These are phyloP conservation scores for Colletotrichum coccodes DNA, from an alignment of 2,329 filamentous ascomycete genomes.

Conservation along the genomic window DNA sequence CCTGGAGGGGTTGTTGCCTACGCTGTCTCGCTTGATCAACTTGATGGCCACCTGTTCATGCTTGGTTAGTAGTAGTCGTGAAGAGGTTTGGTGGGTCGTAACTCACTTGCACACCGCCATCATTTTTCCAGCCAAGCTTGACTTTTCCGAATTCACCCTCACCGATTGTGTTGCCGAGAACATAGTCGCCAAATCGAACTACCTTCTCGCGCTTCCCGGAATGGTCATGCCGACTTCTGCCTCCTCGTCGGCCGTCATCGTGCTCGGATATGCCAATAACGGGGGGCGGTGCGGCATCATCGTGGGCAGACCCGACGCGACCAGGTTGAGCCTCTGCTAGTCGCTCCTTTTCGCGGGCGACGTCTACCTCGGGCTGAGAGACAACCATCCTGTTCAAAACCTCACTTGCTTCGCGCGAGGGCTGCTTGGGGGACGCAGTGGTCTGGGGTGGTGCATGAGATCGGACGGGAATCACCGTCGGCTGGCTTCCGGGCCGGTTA, in stretches of 20 bases:
- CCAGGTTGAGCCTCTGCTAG: constrained; percentile 68
- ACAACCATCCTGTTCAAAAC: constrained; percentile 82
- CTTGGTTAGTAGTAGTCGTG: constrained; percentile 29
- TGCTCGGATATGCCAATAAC: constrained; percentile 54
- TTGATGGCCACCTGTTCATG: constrained; percentile 89
- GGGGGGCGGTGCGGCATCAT: constrained; percentile 57
- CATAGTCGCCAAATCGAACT: constrained; percentile 94
- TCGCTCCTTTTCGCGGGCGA: constrained; percentile 77
- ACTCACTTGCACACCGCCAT: constrained; percentile 51
- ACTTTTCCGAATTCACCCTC: constrained; percentile 99
- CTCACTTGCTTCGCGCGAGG: constrained; percentile 81
- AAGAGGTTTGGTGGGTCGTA: background rate
- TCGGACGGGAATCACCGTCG: constrained; percentile 56
- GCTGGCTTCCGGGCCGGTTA: constrained; percentile 44
- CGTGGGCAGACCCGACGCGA: constrained; percentile 46
- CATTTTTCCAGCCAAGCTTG: constrained; percentile 68
- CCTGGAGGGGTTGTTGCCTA: constrained; percentile 88
- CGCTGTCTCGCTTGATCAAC: constrained; percentile 89
- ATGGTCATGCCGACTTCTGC: constrained; percentile 70
- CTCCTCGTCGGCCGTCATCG: constrained; percentile 59
- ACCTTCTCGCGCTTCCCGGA: constrained; percentile 67
- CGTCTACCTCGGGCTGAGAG: constrained; percentile 78
- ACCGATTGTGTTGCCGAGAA: constrained; percentile 93
- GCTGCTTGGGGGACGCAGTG: constrained; percentile 64
- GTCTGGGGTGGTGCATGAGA: constrained; percentile 49